Evolutionary conservation across 1,284 basidiomycete genomes (phyloP).

Genomic region (Ceratobasidium sp.): DNA sequence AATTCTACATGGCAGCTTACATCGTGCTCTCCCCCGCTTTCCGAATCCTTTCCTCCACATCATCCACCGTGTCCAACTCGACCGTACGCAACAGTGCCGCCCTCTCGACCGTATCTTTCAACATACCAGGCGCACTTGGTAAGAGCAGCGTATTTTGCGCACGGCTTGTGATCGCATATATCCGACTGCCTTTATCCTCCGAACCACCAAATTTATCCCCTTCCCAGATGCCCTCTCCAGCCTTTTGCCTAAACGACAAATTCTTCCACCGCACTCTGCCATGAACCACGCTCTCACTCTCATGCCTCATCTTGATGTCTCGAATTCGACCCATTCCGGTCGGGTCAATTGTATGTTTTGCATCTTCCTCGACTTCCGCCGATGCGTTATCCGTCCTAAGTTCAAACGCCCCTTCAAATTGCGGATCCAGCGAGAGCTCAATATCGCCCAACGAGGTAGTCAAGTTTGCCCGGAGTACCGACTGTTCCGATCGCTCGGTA

Average conservation of each 20-base stretch:
- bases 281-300: constrained; percentile 3
- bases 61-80: neutral
- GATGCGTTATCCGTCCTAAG: constrained; percentile 8
- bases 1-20: neutral
- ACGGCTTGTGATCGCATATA: constrained; percentile 5
- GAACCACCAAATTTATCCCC: constrained; percentile 4
- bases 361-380: constrained; percentile 26
- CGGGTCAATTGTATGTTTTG: constrained; percentile 19
- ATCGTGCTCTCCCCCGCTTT: constrained; percentile 5
- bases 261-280: constrained; percentile 17
- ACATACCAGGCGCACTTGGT: constrained; percentile 8
- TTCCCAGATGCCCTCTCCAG: constrained; percentile 21
- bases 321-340: constrained; percentile 20
- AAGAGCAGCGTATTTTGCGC: constrained; percentile 24
- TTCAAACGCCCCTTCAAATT: constrained; percentile 31
- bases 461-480: constrained; percentile 22
- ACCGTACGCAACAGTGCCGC: constrained; percentile 17
- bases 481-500: constrained; percentile 22
- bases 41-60: constrained; percentile 25
- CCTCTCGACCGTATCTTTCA: constrained; percentile 19
- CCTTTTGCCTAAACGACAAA: constrained; percentile 26
- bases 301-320: neutral
- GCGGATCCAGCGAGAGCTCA: constrained; percentile 23
- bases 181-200: neutral
- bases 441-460: constrained; percentile 23